phyloP scores from a whole-genome alignment of 257 asterid genomes.

The Solanum microdontum region DNA sequence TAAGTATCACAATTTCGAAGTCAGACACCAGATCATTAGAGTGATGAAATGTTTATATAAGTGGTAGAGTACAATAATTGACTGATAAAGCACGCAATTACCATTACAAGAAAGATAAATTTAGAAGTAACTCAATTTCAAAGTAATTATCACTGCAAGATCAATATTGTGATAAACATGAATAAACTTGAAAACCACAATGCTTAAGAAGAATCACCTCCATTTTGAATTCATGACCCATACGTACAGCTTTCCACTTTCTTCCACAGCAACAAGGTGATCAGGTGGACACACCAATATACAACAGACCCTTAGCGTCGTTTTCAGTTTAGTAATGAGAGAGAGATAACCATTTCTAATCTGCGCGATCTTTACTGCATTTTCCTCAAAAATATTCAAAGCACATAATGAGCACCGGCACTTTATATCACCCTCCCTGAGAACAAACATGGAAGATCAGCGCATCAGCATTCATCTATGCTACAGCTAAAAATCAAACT shows the following conservation, averaged over 20 bases:
- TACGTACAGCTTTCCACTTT: slow-evolving; percentile 66
- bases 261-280: slow-evolving; percentile 75
- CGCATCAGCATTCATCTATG: slow-evolving; percentile 1
- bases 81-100: neutral
- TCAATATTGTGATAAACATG: neutral
- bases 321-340: slow-evolving; percentile 46
- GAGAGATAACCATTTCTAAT: slow-evolving; percentile 59
- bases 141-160: neutral
- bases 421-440: slow-evolving; percentile 53
- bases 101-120: neutral
- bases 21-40: neutral
- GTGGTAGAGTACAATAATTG: neutral
- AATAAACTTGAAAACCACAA: neutral
- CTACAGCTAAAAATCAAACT: neutral
- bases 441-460: slow-evolving; percentile 11
- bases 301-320: slow-evolving; percentile 40
- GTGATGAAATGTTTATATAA: neutral
- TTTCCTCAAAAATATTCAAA: slow-evolving; percentile 40
- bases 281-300: slow-evolving; percentile 69
- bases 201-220: slow-evolving; percentile 45
- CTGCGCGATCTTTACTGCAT: slow-evolving; percentile 65
- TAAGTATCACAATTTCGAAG: neutral
- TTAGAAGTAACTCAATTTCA: neutral
- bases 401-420: slow-evolving; percentile 64
- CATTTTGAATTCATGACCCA: slow-evolving; percentile 83